phyloP scores from a whole-genome alignment of 2,329 filamentous ascomycete genomes.

The Penicillium glabrum region DNA sequence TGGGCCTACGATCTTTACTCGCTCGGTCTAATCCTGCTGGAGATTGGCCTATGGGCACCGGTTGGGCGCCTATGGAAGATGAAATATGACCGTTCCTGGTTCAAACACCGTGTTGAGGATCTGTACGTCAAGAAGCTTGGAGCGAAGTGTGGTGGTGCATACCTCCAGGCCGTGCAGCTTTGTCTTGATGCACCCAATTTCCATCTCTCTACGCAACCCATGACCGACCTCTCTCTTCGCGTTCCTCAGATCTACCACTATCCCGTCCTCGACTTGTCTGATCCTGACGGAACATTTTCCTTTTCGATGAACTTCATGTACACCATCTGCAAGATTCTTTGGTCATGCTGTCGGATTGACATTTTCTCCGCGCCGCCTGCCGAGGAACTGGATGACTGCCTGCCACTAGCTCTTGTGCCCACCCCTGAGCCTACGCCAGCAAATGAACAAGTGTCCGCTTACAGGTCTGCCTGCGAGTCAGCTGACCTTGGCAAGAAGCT shows the following conservation, averaged over 20 bases:
- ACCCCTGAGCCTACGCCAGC: conserved; percentile 28
- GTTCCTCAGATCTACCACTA: conserved; percentile 44
- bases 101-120: conserved; percentile 63
- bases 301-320: conserved; percentile 48
- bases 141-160: conserved; percentile 63
- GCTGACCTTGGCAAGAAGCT: conserved; percentile 19
- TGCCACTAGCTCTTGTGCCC: conserved; percentile 41
- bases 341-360: conserved; percentile 44
- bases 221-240: conserved; percentile 41
- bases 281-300: conserved; percentile 40
- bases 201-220: conserved; percentile 42
- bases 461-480: conserved; percentile 12
- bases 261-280: conserved; percentile 43
- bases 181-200: conserved; percentile 61
- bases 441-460: conserved; percentile 20
- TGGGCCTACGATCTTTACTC: conserved; percentile 60
- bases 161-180: conserved; percentile 62
- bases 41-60: conserved; percentile 65
- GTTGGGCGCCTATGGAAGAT: conserved; percentile 63
- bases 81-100: conserved; percentile 62
- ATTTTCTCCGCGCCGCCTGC: conserved; percentile 42
- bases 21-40: conserved; percentile 60
- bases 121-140: conserved; percentile 62
- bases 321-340: conserved; percentile 42
- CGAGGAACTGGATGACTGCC: conserved; percentile 42